These are phyloP conservation scores for Rheum nobile DNA, from an alignment of 148 eudicot species.

Conservation along the genomic window DNA sequence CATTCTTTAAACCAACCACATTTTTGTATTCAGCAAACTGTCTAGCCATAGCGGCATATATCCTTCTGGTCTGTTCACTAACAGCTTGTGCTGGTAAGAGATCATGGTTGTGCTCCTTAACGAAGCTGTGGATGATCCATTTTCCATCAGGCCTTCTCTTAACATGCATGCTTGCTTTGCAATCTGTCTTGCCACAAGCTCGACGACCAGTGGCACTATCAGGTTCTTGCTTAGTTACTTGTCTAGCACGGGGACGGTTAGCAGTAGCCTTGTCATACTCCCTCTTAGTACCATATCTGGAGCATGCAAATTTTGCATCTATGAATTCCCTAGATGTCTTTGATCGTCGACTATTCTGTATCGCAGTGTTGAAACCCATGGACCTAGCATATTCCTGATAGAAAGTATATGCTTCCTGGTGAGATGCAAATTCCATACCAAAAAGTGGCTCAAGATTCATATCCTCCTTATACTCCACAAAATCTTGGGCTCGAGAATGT, in stretches of 20 bases:
- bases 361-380: constrained; percentile 93
- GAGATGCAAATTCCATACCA: constrained; percentile 95
- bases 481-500: constrained; percentile 39
- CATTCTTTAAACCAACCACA: constrained; percentile 76
- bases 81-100: constrained; percentile 97
- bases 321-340: constrained; percentile 96
- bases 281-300: constrained; percentile 92
- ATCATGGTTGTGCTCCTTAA: constrained; percentile 88
- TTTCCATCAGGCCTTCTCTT: constrained; percentile 91
- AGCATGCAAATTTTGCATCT: constrained; percentile 97
- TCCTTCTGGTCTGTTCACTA: constrained; percentile 87
- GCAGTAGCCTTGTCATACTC: constrained; percentile 66
- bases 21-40: constrained; percentile 93
- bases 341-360: constrained; percentile 96
- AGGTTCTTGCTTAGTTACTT: constrained; percentile 54
- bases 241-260: constrained; percentile 70
- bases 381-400: constrained; percentile 98
- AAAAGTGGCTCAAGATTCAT: constrained; percentile 76
- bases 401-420: constrained; percentile 91
- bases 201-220: constrained; percentile 81
- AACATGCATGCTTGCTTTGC: constrained; percentile 99
- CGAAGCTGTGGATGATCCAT: constrained; percentile 92
- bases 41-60: constrained; percentile 97
- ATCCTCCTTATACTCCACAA: constrained; percentile 51
- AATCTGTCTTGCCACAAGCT: constrained; percentile 92